These are phyloP conservation scores for Brettanomyces naardenensis DNA, from an alignment of 805 yeast species.

Conservation along the genomic window DNA sequence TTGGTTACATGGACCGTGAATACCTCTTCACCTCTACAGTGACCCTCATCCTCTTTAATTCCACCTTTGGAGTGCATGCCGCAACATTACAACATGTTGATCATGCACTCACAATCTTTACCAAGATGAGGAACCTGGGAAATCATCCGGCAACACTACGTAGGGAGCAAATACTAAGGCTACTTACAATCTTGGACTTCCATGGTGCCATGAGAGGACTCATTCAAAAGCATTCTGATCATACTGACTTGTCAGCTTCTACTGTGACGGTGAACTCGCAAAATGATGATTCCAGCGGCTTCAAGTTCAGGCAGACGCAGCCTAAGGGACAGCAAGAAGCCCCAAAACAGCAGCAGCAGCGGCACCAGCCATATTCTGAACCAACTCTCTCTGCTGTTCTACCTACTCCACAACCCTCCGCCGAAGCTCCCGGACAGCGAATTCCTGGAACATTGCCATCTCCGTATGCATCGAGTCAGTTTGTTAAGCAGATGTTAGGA, in stretches of 20 bases:
- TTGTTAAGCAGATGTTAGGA: neutral
- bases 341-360: no score
- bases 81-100: slow-evolving; percentile 66
- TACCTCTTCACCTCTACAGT: slow-evolving; percentile 72
- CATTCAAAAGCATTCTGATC: slow-evolving; percentile 51
- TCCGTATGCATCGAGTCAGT: neutral
- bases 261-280: no score
- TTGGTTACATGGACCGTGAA: slow-evolving; percentile 85
- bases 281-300: slow-evolving; percentile 10
- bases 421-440: neutral
- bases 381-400: neutral
- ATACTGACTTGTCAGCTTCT: slow-evolving; percentile 21
- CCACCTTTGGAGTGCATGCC: slow-evolving; percentile 76
- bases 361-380: no score
- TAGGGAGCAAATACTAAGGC: slow-evolving; percentile 59
- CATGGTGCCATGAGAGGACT: slow-evolving; percentile 55
- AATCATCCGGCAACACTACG: slow-evolving; percentile 75
- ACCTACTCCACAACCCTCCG: neutral
- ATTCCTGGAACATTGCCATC: no score
- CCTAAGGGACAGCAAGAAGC: no score
- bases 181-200: slow-evolving; percentile 60
- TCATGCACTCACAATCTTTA: slow-evolving; percentile 61
- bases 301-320: no score
- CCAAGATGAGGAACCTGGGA: slow-evolving; percentile 69
- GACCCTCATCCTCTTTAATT: slow-evolving; percentile 63